A percentile compares a stretch with the other conserved stretches of the same genome.
Conservation (phyloP, 176 grass and related monocot species). For the Bolboschoenus planiculmis region DNA sequence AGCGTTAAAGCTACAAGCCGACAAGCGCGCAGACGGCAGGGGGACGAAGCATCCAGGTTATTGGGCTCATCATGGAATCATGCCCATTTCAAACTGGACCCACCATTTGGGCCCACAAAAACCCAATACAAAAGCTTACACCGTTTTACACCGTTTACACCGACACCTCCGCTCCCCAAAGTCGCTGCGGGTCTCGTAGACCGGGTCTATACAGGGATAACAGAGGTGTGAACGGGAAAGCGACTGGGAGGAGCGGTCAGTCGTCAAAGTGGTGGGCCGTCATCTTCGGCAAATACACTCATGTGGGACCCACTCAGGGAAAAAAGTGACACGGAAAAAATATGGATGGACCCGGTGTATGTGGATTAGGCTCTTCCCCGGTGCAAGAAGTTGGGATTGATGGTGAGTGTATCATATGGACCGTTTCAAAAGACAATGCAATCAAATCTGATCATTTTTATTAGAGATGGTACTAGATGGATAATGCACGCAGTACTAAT, state of each 20-base stretch:
- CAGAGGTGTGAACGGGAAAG: not conserved
- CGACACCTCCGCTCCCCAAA: not conserved
- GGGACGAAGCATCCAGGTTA: slow-evolving; percentile 18
- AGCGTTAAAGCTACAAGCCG: not conserved
- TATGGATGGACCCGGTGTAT: not conserved
- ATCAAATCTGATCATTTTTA: not conserved
- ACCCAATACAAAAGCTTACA: not conserved
- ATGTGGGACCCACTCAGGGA: not conserved
- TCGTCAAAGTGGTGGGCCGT: slow-evolving; percentile 1
- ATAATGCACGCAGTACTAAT: too few species aligned
- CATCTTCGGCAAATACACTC: not conserved
- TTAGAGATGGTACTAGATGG: too few species aligned
- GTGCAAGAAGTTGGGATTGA: not conserved
- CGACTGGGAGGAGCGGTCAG: not conserved
- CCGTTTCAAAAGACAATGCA: not conserved
- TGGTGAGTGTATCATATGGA: not conserved
- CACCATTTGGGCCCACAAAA: not conserved
- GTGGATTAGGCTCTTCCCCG: too few species aligned
- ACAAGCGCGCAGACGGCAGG: slow-evolving; percentile 1
- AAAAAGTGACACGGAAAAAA: not conserved
- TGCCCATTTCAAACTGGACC: not conserved
- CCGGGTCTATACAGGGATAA: not conserved
- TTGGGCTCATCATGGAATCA: slow-evolving; percentile 11
- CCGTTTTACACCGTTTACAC: too few species aligned
- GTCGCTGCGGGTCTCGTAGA: too few species aligned